Percentiles rank a stretch among this genome's conserved stretches.
phyloP scores from a whole-genome alignment of 495 filamentous ascomycete genomes.

The Mytilinidion resinicola region DNA sequence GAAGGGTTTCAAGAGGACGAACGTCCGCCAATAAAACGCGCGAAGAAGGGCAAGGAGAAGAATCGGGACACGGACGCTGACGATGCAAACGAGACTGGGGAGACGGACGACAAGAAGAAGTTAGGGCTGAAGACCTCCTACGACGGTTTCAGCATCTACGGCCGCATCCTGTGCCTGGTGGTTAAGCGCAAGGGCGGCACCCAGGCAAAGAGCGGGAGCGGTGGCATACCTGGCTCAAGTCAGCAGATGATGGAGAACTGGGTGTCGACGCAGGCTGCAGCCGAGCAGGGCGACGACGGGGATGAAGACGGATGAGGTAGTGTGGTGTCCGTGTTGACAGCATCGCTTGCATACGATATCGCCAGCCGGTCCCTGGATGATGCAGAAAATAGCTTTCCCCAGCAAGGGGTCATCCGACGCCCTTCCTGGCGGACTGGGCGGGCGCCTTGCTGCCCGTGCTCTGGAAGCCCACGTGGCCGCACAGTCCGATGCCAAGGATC shows the following conservation, averaged over 20 bases:
- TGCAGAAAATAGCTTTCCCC: slow-evolving; percentile 8
- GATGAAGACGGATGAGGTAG: slow-evolving; percentile 42
- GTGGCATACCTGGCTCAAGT: slow-evolving; percentile 39
- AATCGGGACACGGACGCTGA: slow-evolving; percentile 1
- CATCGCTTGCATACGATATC: not conserved
- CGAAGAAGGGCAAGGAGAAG: slow-evolving; percentile 33
- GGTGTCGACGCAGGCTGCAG: slow-evolving; percentile 54
- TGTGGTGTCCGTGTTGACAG: no score
- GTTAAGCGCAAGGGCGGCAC: slow-evolving; percentile 63
- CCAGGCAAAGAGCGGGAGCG: slow-evolving; percentile 26
- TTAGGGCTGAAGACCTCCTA: slow-evolving; percentile 75
- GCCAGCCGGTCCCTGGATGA: no score
- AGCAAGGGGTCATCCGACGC: not conserved
- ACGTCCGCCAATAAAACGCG: slow-evolving; percentile 44
- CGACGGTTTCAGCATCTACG: slow-evolving; percentile 92
- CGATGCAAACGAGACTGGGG: slow-evolving; percentile 15
- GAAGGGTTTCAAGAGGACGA: slow-evolving; percentile 10
- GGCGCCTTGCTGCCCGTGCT: not conserved
- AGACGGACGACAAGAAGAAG: slow-evolving; percentile 81
- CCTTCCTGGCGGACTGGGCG: not conserved
- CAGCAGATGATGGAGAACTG: slow-evolving; percentile 90
- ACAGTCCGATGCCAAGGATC: slow-evolving; percentile 14
- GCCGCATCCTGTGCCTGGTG: slow-evolving; percentile 81
- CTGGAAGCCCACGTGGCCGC: slow-evolving; percentile 22
- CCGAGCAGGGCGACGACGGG: slow-evolving; percentile 30